Evolutionary conservation across 1,284 basidiomycete genomes (phyloP), one percentile per base, ranked within the genome.

Genomic region (Microstroma glucosiphilum): DNA sequence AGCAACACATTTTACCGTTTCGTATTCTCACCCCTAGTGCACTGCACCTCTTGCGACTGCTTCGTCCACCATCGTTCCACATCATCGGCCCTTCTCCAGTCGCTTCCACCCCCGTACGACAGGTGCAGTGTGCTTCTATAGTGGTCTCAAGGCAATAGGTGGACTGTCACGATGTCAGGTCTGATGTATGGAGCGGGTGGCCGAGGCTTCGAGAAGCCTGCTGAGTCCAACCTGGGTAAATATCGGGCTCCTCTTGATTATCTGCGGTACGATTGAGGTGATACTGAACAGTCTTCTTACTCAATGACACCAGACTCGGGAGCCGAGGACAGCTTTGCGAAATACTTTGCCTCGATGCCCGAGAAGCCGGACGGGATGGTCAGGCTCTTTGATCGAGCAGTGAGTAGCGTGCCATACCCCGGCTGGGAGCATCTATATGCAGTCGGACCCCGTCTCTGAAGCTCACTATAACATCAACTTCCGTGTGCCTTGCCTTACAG

Each of bases 361-460:
- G 46, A 59, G 8, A 58, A 67, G 6, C 56, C 65, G 7, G 67
- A 68, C 2, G 75, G 72, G 13, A 78, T 75, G 1, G 60, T 79
- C 15, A 76, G 77, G 21, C 65, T 79, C 21, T 79, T 79, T 41
- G 76, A 79, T 59, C 70, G 77, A 12, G 60, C 56, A 6, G 62
- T 64, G 43, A 60, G 59, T 61, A 21, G 11, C 15, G 30, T 9
- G 9, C 4, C 30, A 9, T 37, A 37, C 30, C 30, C 30, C 30
- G 30, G 30, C 30, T 37, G 30, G 30, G 9, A 37, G 30, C 53
- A 21, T 40, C 23, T 56, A 46, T 6, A 37, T 37, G 30, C 30
- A 37, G 4, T 37, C 30, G 30, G 3, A 9, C 30, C 9, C 30
- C 4, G 30, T 3, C 30, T 37, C 30, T 37, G 30, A 37, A 37